Evolutionary conservation across 2,329 filamentous ascomycete species (phyloP).

Genomic region (Pyricularia grisea): DNA sequence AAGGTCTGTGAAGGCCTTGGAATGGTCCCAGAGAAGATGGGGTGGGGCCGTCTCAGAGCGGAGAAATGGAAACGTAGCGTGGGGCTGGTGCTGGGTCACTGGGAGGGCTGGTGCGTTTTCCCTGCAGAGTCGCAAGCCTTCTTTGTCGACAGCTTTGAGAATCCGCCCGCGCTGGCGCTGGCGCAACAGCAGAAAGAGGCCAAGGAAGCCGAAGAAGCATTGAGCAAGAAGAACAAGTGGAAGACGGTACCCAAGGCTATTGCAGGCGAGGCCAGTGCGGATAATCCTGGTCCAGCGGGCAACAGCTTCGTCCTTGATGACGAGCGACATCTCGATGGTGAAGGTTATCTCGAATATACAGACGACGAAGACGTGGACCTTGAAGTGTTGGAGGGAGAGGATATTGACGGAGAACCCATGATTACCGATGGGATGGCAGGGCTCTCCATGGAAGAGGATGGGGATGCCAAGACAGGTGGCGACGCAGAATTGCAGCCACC

Average conservation of each 20-base stretch:
- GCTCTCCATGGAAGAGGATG: conserved; percentile 23
- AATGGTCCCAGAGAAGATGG: conserved; percentile 57
- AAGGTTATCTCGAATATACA: conserved; percentile 22
- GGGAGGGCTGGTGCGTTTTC: conserved; percentile 66
- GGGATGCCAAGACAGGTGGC: background rate
- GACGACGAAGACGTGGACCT: conserved; percentile 41
- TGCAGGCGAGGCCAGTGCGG: conserved; percentile 20
- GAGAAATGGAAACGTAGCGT: conserved; percentile 81
- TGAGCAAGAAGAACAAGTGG: conserved; percentile 34
- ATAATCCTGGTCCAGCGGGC: background rate
- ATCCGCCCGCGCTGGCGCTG: conserved; percentile 40
- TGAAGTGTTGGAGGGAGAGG: conserved; percentile 35
- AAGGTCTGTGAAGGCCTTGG: conserved; percentile 70
- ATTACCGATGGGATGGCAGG: conserved; percentile 39
- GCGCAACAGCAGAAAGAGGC: conserved; percentile 16
- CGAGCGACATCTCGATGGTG: conserved; percentile 14
- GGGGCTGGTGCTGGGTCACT: conserved; percentile 57
- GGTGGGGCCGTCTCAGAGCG: conserved; percentile 72
- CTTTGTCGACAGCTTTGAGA: conserved; percentile 62
- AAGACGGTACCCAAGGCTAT: conserved; percentile 28
- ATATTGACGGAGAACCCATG: conserved; percentile 31
- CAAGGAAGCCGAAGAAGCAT: conserved; percentile 26
- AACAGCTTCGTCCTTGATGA: background rate
- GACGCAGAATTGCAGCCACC: conserved; percentile 6
- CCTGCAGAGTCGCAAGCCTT: conserved; percentile 62